Base-by-base conservation (phyloP, 2,329 filamentous ascomycete species). In the Aspergillus pseudoterreus region DNA sequence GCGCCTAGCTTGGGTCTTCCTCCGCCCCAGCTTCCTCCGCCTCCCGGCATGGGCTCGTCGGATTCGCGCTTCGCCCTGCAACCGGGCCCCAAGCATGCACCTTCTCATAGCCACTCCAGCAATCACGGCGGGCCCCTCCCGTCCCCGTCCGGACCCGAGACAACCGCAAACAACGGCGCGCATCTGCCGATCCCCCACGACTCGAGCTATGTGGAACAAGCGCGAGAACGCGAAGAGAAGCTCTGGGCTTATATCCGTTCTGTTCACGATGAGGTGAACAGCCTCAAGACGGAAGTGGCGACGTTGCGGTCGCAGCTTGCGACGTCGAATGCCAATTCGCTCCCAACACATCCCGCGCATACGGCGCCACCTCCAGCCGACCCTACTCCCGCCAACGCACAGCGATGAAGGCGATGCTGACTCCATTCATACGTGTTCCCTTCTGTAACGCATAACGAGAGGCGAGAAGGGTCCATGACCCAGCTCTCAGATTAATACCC, bases 21-120 rank as follows among this genome's bases (percentile, higher is more conserved):
- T 30, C 67, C 68, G 4, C 69, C 71, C 12, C 64, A 70, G 44
- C 62, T 76, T 8, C 74, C 74, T 33, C 74, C 71, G 6, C 68
- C 73, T 19, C 72, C 72, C 42, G 70, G 69, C 17, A 60, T 77
- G 54, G 71, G 59, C 44, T 69, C 74, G 9, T 66, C 73, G 3
- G 74, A 77, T 56, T 56, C 70, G 44, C 71, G 74, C 33, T 76
- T 69, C 53, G 66, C 70, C n/a, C 58, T 75, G 38, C 72, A 74
- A 42, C 65, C 63, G 36, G 61, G 60, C 11, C 57, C 66, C 4
- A 73, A 72, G 42, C 71, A 72, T 47, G 66, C 60, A 3, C 53
- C 66, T 33, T 63, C 65, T 4, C 66, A 69, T 45, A 67, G 63
- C 33, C 69, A 69, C 52, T 64, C 69, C 6, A 68, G 63, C 51